Base-by-base conservation (phyloP, 2,329 filamentous ascomycete species). In the Beauveria pseudobassiana region DNA sequence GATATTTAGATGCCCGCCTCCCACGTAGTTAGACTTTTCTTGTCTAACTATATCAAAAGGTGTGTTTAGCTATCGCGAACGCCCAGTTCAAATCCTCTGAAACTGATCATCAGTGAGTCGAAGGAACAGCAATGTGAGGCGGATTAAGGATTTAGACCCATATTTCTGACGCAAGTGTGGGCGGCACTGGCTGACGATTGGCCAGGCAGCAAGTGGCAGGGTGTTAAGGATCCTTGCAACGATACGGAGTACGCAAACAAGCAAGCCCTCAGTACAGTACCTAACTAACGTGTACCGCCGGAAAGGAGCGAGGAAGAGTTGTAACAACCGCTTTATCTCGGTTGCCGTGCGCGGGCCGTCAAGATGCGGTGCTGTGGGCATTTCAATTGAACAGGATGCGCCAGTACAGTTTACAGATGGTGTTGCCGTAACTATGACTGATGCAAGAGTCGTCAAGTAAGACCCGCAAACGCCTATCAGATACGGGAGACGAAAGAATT, bases 161-260 rank as follows among this genome's bases (percentile, higher is more conserved):
- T 18, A 58, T 50, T 58, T 58, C 55, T 58, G 55, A 58, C 43
- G 55, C 45, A 58, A 45, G n/a, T 40, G 55, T 18, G 49, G 40
- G 53, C 12, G 12, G 18, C 22, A 16, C 20, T n/a, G 9, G 45
- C 12, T 49, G 43, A 22, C 20, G 26, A 26, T 22, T n/a, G n/a
- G 53, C 38, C 50, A 53, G 9, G 5, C 22, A 45, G 26, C 22
- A 30, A 22, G 40, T 40, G 4, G 22, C 22, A 26, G 8, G 22
- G 14, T 34, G n/a, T 46, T 56, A 56, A 48, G 14, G 14, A n/a
- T 56, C 48, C 46, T 55, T 5, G 48, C 26, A 51, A 26, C 34
- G 20, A 24, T 24, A 14, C 30, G 30, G 30, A 34, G 9, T 12
- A 34, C 5, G 10, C 18, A 10, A 51, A 24, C 45, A n/a, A 26